Evolutionary conservation across 345 rosid genomes (phyloP).

Genomic region (Populus ilicifolia): DNA sequence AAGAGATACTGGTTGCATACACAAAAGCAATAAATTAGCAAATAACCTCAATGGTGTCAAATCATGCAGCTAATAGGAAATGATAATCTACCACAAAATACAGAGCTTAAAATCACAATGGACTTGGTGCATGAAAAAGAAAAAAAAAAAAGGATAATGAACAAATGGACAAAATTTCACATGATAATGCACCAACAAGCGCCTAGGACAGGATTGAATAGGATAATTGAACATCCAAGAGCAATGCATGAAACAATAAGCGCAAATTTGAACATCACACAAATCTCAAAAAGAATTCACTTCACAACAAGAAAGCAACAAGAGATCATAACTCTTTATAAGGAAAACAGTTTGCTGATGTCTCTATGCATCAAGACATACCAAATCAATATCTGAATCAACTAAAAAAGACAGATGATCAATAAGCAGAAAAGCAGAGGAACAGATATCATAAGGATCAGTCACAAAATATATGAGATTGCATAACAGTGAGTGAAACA

Average conservation of each 20-base stretch:
- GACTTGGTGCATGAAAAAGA: too few relatives aligned
- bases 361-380: background rate
- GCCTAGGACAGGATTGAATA: too few relatives aligned
- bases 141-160: too few relatives aligned
- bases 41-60: too few relatives aligned
- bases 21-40: background rate
- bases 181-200: too few relatives aligned
- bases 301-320: background rate
- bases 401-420: background rate
- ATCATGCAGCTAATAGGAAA: too few relatives aligned
- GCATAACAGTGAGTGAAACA: background rate
- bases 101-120: too few relatives aligned
- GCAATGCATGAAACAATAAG: background rate
- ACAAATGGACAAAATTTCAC: too few relatives aligned
- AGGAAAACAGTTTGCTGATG: background rate
- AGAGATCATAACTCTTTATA: background rate
- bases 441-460: background rate
- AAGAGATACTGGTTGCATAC: background rate
- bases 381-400: background rate
- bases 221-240: background rate
- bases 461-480: background rate
- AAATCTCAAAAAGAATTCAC: background rate
- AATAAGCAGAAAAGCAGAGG: background rate
- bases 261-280: background rate
- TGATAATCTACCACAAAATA: too few relatives aligned